These are phyloP conservation scores for Mycosphaerella sp. DNA, from an alignment of 2,329 filamentous ascomycete species.

Conservation along the genomic window DNA sequence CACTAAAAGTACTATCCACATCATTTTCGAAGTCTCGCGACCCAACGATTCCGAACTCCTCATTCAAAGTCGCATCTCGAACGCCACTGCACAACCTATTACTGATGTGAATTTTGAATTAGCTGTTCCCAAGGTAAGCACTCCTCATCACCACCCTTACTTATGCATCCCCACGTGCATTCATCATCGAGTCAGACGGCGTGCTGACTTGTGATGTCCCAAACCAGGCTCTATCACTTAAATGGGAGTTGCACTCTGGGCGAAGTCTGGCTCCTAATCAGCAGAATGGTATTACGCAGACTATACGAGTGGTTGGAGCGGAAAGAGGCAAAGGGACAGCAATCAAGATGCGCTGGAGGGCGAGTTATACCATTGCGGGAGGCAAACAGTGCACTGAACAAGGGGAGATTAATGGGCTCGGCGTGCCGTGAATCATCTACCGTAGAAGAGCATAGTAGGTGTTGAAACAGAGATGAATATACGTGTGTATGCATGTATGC, in stretches of 20 bases:
- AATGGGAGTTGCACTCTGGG: slow-evolving; percentile 79
- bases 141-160: neutral
- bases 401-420: slow-evolving; percentile 76
- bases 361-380: slow-evolving; percentile 65
- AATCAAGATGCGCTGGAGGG: slow-evolving; percentile 88
- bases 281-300: slow-evolving; percentile 73
- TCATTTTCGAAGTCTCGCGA: slow-evolving; percentile 66
- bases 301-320: slow-evolving; percentile 70
- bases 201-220: no score
- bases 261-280: slow-evolving; percentile 65
- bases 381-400: slow-evolving; percentile 61
- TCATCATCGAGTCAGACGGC: no score
- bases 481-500: no score
- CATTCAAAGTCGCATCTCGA: slow-evolving; percentile 77
- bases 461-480: no score
- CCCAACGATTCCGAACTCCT: slow-evolving; percentile 53
- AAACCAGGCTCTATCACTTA: slow-evolving; percentile 66
- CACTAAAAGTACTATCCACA: slow-evolving; percentile 57
- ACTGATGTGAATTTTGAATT: slow-evolving; percentile 82
- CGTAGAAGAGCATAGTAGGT: no score
- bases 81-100: slow-evolving; percentile 64
- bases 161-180: no score
- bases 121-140: slow-evolving; percentile 78
- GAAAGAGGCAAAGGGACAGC: slow-evolving; percentile 64
- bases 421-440: no score